Percentiles rank a stretch among this genome's conserved stretches.
phyloP scores from a whole-genome alignment of 306 rosid genomes.

The Oemleria cerasiformis region DNA sequence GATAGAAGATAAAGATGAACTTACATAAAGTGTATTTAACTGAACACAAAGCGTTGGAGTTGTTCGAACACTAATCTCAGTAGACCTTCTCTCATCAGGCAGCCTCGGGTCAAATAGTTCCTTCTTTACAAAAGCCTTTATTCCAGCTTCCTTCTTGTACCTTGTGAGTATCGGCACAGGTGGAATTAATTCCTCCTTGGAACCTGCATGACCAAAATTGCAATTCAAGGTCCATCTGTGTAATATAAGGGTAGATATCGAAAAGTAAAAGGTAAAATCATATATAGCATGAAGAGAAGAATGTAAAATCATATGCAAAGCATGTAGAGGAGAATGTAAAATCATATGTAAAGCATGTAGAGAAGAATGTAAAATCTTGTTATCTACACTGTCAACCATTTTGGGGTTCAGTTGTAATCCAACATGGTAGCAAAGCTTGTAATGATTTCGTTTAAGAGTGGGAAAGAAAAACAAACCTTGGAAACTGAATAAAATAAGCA shows the following conservation, averaged over 20 bases:
- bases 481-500: too few species aligned
- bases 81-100: conserved; percentile 73
- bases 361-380: conserved; percentile 13
- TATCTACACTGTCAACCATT: background rate
- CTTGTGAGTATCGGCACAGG: conserved; percentile 92
- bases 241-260: background rate
- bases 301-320: conserved; percentile 10
- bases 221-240: conserved; percentile 13
- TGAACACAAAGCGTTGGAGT: conserved; percentile 90
- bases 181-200: conserved; percentile 87
- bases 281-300: conserved; percentile 5
- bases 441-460: too few species aligned
- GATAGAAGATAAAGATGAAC: conserved; percentile 34
- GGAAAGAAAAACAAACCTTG: too few species aligned
- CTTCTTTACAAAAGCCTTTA: conserved; percentile 97
- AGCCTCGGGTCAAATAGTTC: conserved; percentile 85
- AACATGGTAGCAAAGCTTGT: background rate
- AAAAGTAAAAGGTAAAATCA: background rate
- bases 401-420: background rate
- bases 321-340: conserved; percentile 16
- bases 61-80: conserved; percentile 64
- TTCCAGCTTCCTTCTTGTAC: conserved; percentile 82
- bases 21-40: conserved; percentile 86
- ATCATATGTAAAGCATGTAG: conserved; percentile 14
- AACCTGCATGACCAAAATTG: conserved; percentile 54